phyloP scores from a whole-genome alignment of 352 stramenopile species.

The Phytophthora tubulina region DNA sequence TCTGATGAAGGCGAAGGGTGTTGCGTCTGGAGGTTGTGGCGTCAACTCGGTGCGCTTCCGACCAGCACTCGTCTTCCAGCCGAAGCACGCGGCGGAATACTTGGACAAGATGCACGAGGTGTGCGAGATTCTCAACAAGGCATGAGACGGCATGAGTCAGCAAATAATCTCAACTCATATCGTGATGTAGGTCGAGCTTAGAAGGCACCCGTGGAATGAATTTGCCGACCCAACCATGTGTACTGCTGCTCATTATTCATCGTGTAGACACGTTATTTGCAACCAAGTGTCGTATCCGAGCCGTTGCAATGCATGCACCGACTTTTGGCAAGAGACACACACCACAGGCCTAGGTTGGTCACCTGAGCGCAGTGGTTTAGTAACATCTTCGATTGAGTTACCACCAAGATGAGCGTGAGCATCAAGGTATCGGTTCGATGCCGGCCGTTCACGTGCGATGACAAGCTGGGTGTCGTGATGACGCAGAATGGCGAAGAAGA shows the following conservation, averaged over 20 bases:
- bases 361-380: background rate
- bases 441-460: constrained; percentile 90
- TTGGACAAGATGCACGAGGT: constrained; percentile 75
- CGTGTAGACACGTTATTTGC: background rate
- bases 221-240: background rate
- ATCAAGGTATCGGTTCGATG: constrained; percentile 92
- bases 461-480: constrained; percentile 93
- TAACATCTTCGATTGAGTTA: background rate
- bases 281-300: background rate
- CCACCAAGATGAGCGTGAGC: constrained; percentile 77
- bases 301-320: constrained; percentile 18
- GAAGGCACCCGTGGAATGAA: constrained; percentile 22
- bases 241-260: background rate
- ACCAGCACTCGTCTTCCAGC: constrained; percentile 81
- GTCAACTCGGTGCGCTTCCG: constrained; percentile 79
- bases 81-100: constrained; percentile 77
- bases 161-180: background rate
- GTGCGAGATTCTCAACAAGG: constrained; percentile 43
- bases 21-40: constrained; percentile 76
- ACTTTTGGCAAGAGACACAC: constrained; percentile 41
- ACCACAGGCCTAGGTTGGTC: background rate
- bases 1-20: constrained; percentile 66
- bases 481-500: constrained; percentile 93
- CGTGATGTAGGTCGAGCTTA: constrained; percentile 29
- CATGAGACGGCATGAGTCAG: constrained; percentile 4